Evolutionary conservation across 108 stramenopile genomes (phyloP).

Genomic region (Skeletonema menzelii): DNA sequence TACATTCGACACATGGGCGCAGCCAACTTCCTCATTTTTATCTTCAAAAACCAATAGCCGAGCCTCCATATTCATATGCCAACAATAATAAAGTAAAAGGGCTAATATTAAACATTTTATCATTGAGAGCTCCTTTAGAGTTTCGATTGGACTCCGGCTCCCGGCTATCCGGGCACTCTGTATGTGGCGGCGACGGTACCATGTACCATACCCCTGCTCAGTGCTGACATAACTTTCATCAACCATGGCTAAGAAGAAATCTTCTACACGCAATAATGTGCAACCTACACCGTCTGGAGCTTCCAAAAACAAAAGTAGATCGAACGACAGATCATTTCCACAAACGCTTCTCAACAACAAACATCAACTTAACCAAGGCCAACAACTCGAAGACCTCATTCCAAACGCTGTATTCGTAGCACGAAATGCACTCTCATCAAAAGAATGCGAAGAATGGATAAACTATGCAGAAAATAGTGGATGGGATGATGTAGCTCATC

Average conservation of each 20-base stretch:
- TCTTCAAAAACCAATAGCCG: too few species aligned
- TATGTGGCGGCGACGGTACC: too few species aligned
- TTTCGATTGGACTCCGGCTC: too few species aligned
- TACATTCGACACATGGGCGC: too few species aligned
- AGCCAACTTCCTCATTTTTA: too few species aligned
- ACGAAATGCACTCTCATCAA: slow-evolving; percentile 46
- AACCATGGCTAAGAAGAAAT: neutral
- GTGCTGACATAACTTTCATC: too few species aligned
- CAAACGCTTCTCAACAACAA: neutral
- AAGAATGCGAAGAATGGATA: slow-evolving; percentile 88
- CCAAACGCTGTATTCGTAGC: slow-evolving; percentile 45
- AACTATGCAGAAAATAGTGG: slow-evolving; percentile 54
- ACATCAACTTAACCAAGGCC: neutral
- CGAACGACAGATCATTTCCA: neutral
- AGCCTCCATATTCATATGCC: too few species aligned
- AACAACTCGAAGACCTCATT: slow-evolving; percentile 15
- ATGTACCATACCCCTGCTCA: too few species aligned
- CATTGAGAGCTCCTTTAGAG: too few species aligned
- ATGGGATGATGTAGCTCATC: slow-evolving; percentile 64
- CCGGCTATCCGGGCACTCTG: too few species aligned
- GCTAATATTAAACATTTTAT: too few species aligned
- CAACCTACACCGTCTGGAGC: neutral
- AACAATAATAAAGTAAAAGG: too few species aligned
- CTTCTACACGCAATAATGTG: neutral
- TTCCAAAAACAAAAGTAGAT: neutral